Evolutionary conservation across 208 protist species (phyloP), one percentile per base, ranked within the genome.

Genomic region (Pavlovales sp.): DNA sequence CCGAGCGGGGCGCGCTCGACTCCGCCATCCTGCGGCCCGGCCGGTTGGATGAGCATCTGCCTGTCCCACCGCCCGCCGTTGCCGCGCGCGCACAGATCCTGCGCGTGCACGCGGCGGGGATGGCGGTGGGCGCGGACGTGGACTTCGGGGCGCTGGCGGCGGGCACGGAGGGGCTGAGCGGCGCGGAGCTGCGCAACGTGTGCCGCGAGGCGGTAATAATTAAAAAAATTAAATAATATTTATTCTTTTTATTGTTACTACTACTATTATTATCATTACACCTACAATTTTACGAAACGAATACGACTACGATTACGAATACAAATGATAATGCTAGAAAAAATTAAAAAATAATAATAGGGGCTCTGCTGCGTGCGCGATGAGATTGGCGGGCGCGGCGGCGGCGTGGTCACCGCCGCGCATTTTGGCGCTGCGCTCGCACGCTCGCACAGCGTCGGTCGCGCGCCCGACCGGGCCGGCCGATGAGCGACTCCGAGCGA

Each of bases 1-100:
- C 98, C 88, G 92, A 98, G 66, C 98, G 98, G 1, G 98, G 99
- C 93, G 91, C 98, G 28, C 97, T 99, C 66, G 97, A 98, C 92
- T 91, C 96, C n/a, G 98, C 98, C 5, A 93, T 99, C 36, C 91
- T 99, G 32, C 95, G 98, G 26, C 97, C 98, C 42, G 57, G 57
- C 14, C 57, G 57, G 57, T 30, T 71, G 57, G 57, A 71, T 28
- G 57, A 71, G 57, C 57, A 71, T 10, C 57, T 66, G 20, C 5
- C 71, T 18, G 44, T 71, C 57, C 22, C 22, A 2, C 57, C 32
- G 7, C 57, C 57, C 14, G 57, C 5, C 57, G 5, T 4, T 10
- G 32, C 22, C 57, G 57, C 57, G 57, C 57, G 57, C 14, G 57
- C 5, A 28, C 22, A 10, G 14, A 71, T 71, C 57, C 26, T 71